Percentiles rank a stretch among this genome's conserved stretches.
Conservation (phyloP, 1,139 yeast species). For the Geotrichum histeridarum region DNA sequence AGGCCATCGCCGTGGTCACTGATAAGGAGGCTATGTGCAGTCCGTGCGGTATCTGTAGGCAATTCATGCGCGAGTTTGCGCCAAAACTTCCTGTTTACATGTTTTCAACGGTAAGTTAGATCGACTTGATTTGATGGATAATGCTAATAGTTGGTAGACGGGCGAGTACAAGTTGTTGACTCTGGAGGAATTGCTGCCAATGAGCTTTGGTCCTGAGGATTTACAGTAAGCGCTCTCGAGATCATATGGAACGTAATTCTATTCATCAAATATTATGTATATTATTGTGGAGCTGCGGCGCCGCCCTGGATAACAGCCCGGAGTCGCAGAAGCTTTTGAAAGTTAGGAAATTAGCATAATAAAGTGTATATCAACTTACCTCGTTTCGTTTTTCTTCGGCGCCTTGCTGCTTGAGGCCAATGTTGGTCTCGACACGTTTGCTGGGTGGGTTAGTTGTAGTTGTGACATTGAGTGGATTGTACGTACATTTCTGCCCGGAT, state of each 20-base stretch:
- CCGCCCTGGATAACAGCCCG: slow-evolving; percentile 22
- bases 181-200: slow-evolving; percentile 63
- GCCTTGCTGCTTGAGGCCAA: slow-evolving; percentile 33
- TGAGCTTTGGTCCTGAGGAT: slow-evolving; percentile 82
- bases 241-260: no score
- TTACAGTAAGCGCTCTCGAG: slow-evolving; percentile 32
- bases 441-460: slow-evolving; percentile 14
- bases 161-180: slow-evolving; percentile 39
- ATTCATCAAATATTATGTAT: not conserved
- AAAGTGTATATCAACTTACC: slow-evolving; percentile 23
- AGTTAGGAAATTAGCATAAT: not conserved
- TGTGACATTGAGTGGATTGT: not conserved
- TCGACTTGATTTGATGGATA: not conserved
- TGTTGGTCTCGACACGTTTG: slow-evolving; percentile 36
- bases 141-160: slow-evolving; percentile 2
- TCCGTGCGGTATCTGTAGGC: slow-evolving; percentile 95
- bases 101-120: slow-evolving; percentile 24
- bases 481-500: slow-evolving; percentile 64
- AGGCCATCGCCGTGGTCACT: slow-evolving; percentile 67
- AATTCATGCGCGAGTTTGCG: slow-evolving; percentile 72
- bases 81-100: slow-evolving; percentile 33
- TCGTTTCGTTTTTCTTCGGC: slow-evolving; percentile 36
- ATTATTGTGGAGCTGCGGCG: not conserved
- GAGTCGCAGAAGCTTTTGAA: slow-evolving; percentile 25
- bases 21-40: slow-evolving; percentile 58